A percentile compares a stretch with the other conserved stretches of the same genome.
phyloP scores from a whole-genome alignment of 495 filamentous ascomycete genomes.

The Podospora pseudocomata region DNA sequence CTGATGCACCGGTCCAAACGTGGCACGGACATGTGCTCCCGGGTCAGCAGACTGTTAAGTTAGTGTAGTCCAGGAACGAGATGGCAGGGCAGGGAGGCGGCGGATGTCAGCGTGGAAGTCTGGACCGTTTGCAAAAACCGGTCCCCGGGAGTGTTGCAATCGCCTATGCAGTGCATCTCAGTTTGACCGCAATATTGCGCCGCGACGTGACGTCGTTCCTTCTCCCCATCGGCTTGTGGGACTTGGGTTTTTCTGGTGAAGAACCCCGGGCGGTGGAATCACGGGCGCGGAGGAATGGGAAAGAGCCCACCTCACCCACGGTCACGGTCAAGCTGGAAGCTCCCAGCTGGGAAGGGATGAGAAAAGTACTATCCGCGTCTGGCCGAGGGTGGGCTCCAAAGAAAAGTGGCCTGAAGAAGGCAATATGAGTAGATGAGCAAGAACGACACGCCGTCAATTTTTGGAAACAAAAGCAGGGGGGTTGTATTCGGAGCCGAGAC shows the following conservation, averaged over 20 bases:
- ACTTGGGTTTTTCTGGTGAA: slow-evolving; percentile 6
- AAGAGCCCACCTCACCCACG: too few relatives aligned
- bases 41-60: slow-evolving; percentile 10
- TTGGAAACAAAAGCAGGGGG: slow-evolving; percentile 21
- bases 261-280: slow-evolving; percentile 14
- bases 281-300: background rate
- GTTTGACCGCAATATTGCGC: slow-evolving; percentile 18
- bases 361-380: background rate
- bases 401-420: background rate
- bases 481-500: slow-evolving; percentile 23
- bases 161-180: slow-evolving; percentile 28
- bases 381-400: background rate
- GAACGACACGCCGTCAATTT: slow-evolving; percentile 16
- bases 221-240: slow-evolving; percentile 7
- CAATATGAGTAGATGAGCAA: background rate
- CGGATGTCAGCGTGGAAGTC: slow-evolving; percentile 15
- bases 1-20: slow-evolving; percentile 13
- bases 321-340: background rate
- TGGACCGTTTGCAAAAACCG: slow-evolving; percentile 12
- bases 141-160: slow-evolving; percentile 27
- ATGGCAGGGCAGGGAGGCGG: slow-evolving; percentile 8
- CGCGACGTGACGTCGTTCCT: slow-evolving; percentile 12
- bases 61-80: background rate
- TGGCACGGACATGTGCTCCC: slow-evolving; percentile 19
- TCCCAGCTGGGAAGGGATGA: background rate